These are phyloP conservation scores for Aspergillus alliaceus DNA, from an alignment of 2,329 filamentous ascomycete genomes.

Conservation along the genomic window DNA sequence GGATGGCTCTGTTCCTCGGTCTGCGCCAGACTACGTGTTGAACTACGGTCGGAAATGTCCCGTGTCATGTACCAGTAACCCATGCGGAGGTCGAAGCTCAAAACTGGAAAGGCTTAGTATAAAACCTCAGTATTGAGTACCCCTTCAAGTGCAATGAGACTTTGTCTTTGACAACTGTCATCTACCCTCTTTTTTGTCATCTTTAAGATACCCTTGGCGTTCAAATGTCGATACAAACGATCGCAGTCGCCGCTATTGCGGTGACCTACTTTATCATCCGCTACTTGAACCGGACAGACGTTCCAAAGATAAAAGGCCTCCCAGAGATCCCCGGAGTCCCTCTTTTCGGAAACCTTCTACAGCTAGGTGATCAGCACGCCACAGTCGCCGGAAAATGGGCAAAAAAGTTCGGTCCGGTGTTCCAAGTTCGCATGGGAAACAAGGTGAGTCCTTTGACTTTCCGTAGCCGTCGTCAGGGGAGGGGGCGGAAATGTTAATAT, in stretches of 20 bases:
- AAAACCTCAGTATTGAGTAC: not conserved
- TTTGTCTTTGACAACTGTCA: not conserved
- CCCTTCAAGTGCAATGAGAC: not conserved
- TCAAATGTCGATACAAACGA: conserved; percentile 32
- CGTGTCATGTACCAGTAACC: conserved; percentile 1
- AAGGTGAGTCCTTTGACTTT: conserved; percentile 43
- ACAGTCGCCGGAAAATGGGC: conserved; percentile 57
- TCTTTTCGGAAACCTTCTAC: conserved; percentile 63
- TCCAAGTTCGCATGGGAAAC: conserved; percentile 69
- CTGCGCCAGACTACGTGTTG: too few relatives aligned
- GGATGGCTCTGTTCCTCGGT: too few relatives aligned
- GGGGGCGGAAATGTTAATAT: not conserved
- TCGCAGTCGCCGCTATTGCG: conserved; percentile 34
- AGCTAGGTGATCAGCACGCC: conserved; percentile 60
- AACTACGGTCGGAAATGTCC: conserved; percentile 14
- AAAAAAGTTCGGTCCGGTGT: conserved; percentile 63
- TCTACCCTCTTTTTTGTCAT: not conserved
- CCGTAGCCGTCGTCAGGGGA: conserved; percentile 4
- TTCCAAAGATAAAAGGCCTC: conserved; percentile 61
- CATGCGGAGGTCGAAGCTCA: not conserved
- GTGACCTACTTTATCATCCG: conserved; percentile 42
- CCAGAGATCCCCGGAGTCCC: conserved; percentile 63
- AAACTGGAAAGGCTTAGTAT: not conserved
- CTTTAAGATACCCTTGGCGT: not conserved
- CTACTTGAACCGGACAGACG: conserved; percentile 53